Evolutionary conservation across 345 rosid species (phyloP).

Genomic region (Ceriops zippeliana): DNA sequence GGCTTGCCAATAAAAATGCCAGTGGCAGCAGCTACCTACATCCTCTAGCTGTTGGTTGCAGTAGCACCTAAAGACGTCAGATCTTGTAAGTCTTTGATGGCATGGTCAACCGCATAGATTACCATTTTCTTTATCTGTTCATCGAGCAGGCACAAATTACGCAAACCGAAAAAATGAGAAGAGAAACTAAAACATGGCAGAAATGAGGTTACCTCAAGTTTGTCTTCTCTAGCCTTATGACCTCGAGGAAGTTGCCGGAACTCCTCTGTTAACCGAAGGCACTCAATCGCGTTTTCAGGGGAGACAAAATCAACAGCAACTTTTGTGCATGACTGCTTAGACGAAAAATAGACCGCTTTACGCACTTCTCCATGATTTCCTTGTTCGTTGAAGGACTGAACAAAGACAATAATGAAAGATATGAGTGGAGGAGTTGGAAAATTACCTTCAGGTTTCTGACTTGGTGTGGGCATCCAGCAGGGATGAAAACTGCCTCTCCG

Average conservation of each 20-base stretch:
- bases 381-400: not conserved
- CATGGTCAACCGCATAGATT: conserved; percentile 50
- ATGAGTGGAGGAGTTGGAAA: no score
- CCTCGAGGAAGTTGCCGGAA: conserved; percentile 79
- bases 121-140: conserved; percentile 82
- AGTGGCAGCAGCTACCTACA: not conserved
- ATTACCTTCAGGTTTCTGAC: conserved; percentile 86
- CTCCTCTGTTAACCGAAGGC: conserved; percentile 75
- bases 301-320: conserved; percentile 93
- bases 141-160: not conserved
- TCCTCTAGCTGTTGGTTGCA: not conserved
- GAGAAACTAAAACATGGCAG: not conserved
- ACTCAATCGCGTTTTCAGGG: conserved; percentile 69
- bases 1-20: not conserved
- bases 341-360: not conserved
- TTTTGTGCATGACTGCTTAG: conserved; percentile 78
- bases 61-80: not conserved
- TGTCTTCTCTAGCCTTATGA: conserved; percentile 87
- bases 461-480: conserved; percentile 98
- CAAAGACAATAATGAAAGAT: not conserved
- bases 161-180: not conserved
- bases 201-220: conserved; percentile 65
- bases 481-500: conserved; percentile 93
- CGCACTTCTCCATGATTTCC: not conserved
- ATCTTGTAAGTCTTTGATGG: conserved; percentile 31